Percentiles rank a stretch among this genome's conserved stretches.
Evolutionary conservation across 1,284 basidiomycete species (phyloP).

Genomic region (Malassezia furfur): DNA sequence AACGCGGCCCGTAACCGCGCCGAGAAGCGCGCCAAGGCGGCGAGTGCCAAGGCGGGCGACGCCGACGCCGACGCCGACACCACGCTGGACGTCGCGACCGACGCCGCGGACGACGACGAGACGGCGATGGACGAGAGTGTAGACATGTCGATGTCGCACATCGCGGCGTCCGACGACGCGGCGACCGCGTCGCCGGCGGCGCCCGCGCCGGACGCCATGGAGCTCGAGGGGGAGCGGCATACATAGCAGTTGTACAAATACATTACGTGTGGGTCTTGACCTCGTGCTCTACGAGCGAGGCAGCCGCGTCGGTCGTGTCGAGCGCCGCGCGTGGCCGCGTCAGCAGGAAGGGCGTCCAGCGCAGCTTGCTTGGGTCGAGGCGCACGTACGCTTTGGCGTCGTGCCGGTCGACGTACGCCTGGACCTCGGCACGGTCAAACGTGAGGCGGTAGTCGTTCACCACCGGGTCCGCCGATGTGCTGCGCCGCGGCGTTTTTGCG

Average conservation of each 20-base stretch:
- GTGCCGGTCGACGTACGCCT: constrained; percentile 61
- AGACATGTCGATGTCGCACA: too few species aligned
- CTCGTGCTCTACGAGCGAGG: background rate
- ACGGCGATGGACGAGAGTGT: background rate
- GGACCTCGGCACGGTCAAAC: constrained; percentile 64
- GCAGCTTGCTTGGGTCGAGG: constrained; percentile 73
- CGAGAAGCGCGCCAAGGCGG: background rate
- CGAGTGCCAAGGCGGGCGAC: background rate
- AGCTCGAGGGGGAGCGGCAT: background rate
- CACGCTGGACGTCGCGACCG: background rate
- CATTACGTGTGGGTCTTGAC: background rate
- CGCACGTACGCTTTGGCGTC: constrained; percentile 70
- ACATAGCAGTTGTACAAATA: constrained; percentile 1
- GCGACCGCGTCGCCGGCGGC: too few species aligned
- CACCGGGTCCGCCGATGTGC: constrained; percentile 9
- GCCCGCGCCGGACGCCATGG: background rate
- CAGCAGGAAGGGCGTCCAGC: constrained; percentile 55
- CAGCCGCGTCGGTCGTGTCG: background rate
- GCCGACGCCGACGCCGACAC: background rate
- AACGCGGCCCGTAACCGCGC: constrained; percentile 11
- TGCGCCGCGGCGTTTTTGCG: background rate
- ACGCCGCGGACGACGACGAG: background rate
- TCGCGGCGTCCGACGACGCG: background rate
- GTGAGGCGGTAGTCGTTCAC: constrained; percentile 64
- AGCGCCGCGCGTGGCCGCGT: background rate